Conservation (phyloP, 2,329 filamentous ascomycete genomes). For the Colletotrichum tamarilloi region DNA sequence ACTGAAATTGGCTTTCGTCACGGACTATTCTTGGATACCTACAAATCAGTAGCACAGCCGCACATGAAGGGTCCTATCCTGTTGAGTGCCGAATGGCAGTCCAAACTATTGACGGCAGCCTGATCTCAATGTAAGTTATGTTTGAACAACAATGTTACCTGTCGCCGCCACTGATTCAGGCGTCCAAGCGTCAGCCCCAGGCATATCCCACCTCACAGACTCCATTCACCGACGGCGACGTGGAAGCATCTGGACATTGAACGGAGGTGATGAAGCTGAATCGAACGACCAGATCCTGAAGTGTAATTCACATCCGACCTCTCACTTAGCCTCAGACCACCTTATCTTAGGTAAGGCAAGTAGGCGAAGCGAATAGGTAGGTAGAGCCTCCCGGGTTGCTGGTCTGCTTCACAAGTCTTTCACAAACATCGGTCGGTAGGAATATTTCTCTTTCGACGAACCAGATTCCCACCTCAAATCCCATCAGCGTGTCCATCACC, state of each 20-base stretch:
- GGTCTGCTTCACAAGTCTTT: not conserved
- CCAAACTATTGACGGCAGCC: too few species aligned
- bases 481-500: not conserved
- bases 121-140: too few species aligned
- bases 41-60: too few species aligned
- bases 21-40: not conserved
- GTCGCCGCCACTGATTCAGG: constrained; percentile 14
- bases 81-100: too few species aligned
- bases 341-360: too few species aligned
- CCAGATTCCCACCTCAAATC: not conserved
- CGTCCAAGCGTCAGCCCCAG: constrained; percentile 7
- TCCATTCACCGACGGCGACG: not conserved
- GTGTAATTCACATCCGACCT: not conserved
- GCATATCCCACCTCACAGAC: too few species aligned
- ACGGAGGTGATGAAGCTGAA: not conserved
- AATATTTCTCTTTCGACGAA: not conserved
- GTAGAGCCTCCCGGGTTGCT: not conserved
- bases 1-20: too few species aligned
- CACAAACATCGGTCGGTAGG: not conserved
- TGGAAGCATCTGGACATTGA: not conserved
- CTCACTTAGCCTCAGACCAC: not conserved
- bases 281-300: not conserved
- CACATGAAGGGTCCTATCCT: too few species aligned
- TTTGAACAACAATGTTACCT: not conserved
- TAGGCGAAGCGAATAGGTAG: too few species aligned